Evolutionary conservation across 257 asterid genomes (phyloP).

Genomic region (Nicotiana undulata): DNA sequence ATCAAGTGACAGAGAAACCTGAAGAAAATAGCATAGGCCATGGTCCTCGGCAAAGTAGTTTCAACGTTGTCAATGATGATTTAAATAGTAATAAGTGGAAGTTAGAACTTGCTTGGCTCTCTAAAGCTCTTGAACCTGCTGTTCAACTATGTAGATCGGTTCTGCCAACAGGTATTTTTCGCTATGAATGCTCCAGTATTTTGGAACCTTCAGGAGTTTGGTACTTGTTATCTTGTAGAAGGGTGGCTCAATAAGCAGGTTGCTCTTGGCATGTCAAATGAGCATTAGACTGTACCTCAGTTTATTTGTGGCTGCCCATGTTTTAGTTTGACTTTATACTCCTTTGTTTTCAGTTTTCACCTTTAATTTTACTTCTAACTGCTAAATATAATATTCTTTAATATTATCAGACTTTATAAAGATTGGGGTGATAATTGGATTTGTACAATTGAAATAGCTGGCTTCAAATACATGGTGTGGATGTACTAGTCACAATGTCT

Average conservation of each 20-base stretch:
- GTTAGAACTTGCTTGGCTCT: conserved; percentile 76
- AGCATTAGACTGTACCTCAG: background rate
- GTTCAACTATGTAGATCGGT: conserved; percentile 80
- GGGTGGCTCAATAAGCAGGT: background rate
- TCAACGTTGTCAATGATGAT: conserved; percentile 37
- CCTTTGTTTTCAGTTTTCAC: background rate
- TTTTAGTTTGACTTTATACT: background rate
- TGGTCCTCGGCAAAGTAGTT: conserved; percentile 17
- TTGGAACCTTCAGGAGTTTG: background rate
- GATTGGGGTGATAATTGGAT: background rate
- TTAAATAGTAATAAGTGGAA: conserved; percentile 45
- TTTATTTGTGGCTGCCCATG: background rate
- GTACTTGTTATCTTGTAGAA: background rate
- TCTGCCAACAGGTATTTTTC: conserved; percentile 49
- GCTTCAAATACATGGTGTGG: background rate
- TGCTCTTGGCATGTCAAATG: background rate
- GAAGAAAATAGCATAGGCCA: background rate
- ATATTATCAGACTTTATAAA: background rate
- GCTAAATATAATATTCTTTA: background rate
- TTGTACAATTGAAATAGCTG: background rate
- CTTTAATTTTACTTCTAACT: background rate
- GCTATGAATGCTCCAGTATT: background rate
- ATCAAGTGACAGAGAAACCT: conserved; percentile 14
- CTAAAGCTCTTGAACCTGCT: conserved; percentile 86
- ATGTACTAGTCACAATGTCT: too few species aligned